Base-by-base conservation (phyloP, 192 early-diverging fungal genomes). In the Backusella mclennaniae region DNA sequence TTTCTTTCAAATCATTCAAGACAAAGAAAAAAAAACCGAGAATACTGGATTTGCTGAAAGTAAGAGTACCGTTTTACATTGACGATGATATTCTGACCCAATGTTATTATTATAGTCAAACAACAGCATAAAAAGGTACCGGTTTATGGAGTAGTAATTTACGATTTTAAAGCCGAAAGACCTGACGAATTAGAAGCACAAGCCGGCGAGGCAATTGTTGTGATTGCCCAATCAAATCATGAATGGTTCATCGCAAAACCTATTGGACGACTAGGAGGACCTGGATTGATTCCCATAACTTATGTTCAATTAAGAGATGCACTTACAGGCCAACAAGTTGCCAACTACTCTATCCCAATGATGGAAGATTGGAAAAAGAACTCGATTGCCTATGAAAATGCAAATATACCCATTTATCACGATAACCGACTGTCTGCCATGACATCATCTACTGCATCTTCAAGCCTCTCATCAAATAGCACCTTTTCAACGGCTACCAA, bases 211-310 rank as follows among this genome's bases (percentile, higher is more conserved):
- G 83, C 87, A 26, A 86, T 93, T 72, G 76, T 92, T 21, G 82
- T 93, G 31, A 89, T 93, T 76, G 92, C 92, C 23, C 90, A 92
- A 66, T 91, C 89, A 74, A 92, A 90, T 69, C 85, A 86, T 23
- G 92, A 93, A 80, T 93, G 92, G 92, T 86, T 89, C 73, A 89
- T 93, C 53, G 92, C 88, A 41, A 91, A 89, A 82, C 89, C 88
- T 35, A 86, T 88, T 56, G 81, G 79, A 39, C 80, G 88, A 21
- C 80, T 87, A 26, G 86, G 86, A 17, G 86, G 85, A 8, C 88
- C 92, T 42, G 92, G 91, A 7, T 80, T 93, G 41, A 90, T 93
- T 73, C 92, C 92, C 3, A 85, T 91, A 17, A 84, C 87, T 33
- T 93, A 88, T 86, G 81, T 93, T n/a, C 85, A 92, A 78, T 83